Conservation (phyloP, 306 rosid species). For the Cicer arietinum region DNA sequence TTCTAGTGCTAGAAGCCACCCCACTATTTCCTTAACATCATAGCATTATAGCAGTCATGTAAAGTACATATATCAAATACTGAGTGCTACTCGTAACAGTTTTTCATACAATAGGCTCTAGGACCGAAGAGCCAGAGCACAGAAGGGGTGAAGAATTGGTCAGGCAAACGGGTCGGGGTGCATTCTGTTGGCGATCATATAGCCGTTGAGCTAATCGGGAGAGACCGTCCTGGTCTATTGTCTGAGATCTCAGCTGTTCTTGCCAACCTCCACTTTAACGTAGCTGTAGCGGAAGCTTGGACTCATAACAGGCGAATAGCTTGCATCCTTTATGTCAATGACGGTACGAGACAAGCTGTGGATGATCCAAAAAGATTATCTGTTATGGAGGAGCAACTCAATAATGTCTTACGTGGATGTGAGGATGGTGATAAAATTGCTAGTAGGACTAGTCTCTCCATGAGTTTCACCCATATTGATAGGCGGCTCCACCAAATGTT, state of each 20-base stretch:
- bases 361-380: constrained; percentile 57
- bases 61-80: constrained; percentile 26
- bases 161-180: constrained; percentile 64
- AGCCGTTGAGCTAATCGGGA: constrained; percentile 71
- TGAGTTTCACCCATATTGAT: constrained; percentile 77
- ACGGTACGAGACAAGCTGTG: constrained; percentile 49
- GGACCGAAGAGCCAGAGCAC: constrained; percentile 72
- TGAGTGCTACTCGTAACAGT: constrained; percentile 42
- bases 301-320: constrained; percentile 77
- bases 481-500: constrained; percentile 78
- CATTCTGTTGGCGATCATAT: constrained; percentile 69
- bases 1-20: background rate
- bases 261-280: constrained; percentile 70
- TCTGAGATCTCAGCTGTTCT: constrained; percentile 86
- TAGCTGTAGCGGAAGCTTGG: constrained; percentile 79
- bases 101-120: constrained; percentile 61
- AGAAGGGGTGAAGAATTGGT: constrained; percentile 57
- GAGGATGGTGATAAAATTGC: constrained; percentile 62
- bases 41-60: constrained; percentile 8
- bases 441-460: constrained; percentile 58
- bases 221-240: constrained; percentile 79
- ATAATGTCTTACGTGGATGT: constrained; percentile 64
- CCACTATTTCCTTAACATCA: constrained; percentile 19
- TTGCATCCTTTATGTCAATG: constrained; percentile 68
- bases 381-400: constrained; percentile 73